Evolutionary conservation across 371 early-diverging fungal species (phyloP), one percentile per base, ranked within the genome.

Genomic region (Apophysomyces sp.): DNA sequence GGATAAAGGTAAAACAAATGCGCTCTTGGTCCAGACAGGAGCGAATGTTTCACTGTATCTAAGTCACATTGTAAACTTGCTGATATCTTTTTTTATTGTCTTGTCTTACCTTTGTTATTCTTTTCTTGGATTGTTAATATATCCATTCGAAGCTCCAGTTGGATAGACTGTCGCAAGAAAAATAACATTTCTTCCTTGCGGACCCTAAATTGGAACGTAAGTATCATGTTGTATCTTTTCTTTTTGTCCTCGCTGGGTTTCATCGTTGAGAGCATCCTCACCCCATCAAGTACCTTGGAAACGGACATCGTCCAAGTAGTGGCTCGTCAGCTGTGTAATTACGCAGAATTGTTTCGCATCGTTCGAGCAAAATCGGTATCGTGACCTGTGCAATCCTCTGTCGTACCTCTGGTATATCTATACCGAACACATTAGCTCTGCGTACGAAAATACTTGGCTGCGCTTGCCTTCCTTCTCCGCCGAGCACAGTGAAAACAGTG

Each of bases 1-100:
- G 87, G 86, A 70, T 90, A 92, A 40, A 94, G 71, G 58, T 84
- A 82, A 68, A 92, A 92, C 30, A 92, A 58, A 60, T 92, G 92
- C 7, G 91, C 90, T 24, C 80, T 74, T 8, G 80, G 66, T 11
- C 91, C 88, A 31, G 84, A 75, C 24, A 91, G 74, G 21, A 90
- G 67, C 39, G 76, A 60, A 49, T 76, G 74, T 60, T 73, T 82
- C 49, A 82, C 63, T 21, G 63, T 58, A 39, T 64, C 76, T 76
- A 55, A 59, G 49, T 41, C 52, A 65, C 30, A 44, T 62, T 57
- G 51, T 51, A 65, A 40, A 58, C 55, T 62, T 40, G 21, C 32
- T 18, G 41, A 39, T n/a, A 31, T 66, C 34, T 60, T 28, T 28
- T 49, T 7, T 37, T 52, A 31, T n/a, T 21, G 21, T 31, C 16